Conservation (phyloP, 2,329 filamentous ascomycete genomes). For the Curvularia lunata region DNA sequence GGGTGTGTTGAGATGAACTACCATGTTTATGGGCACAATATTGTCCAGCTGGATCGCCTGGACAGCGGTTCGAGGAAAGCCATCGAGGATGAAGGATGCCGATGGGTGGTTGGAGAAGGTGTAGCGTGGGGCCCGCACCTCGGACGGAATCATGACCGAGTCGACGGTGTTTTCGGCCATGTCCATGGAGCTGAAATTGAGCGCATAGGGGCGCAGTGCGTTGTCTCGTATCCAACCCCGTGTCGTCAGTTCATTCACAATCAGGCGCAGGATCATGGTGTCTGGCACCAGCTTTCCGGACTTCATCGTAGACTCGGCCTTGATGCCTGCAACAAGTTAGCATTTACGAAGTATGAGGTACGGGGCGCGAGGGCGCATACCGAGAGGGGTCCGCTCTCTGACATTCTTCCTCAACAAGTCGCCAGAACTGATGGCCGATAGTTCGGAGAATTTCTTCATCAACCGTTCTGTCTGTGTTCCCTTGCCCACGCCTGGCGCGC, state of each 20-base stretch:
- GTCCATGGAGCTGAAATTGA: conserved; percentile 50
- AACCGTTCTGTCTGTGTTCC: conserved; percentile 93
- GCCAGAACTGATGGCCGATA: conserved; percentile 91
- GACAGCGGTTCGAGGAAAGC: conserved; percentile 85
- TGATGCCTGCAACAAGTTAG: conserved; percentile 68
- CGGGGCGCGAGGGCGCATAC: conserved; percentile 55
- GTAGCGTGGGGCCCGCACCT: conserved; percentile 48
- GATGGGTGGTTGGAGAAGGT: conserved; percentile 69
- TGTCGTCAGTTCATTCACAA: conserved; percentile 83
- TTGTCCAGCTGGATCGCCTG: conserved; percentile 81
- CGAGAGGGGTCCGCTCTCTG: conserved; percentile 81
- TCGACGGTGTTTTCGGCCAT: conserved; percentile 46
- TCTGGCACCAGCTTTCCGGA: conserved; percentile 90
- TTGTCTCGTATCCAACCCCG: conserved; percentile 77
- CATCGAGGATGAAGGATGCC: conserved; percentile 93
- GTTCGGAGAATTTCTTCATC: conserved; percentile 82
- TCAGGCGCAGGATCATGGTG: conserved; percentile 87
- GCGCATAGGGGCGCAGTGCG: conserved; percentile 55
- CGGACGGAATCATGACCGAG: conserved; percentile 52
- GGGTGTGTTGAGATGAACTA: conserved; percentile 85
- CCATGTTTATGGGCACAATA: conserved; percentile 92
- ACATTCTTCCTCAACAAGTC: conserved; percentile 94
- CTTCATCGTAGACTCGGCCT: conserved; percentile 89
- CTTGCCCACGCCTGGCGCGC: conserved; percentile 96
- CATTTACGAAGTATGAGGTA: conserved; percentile 21